Percentiles rank a stretch among this genome's conserved stretches.
Evolutionary conservation across 352 stramenopile species (phyloP).

Genomic region (Pythium aphanidermatum): DNA sequence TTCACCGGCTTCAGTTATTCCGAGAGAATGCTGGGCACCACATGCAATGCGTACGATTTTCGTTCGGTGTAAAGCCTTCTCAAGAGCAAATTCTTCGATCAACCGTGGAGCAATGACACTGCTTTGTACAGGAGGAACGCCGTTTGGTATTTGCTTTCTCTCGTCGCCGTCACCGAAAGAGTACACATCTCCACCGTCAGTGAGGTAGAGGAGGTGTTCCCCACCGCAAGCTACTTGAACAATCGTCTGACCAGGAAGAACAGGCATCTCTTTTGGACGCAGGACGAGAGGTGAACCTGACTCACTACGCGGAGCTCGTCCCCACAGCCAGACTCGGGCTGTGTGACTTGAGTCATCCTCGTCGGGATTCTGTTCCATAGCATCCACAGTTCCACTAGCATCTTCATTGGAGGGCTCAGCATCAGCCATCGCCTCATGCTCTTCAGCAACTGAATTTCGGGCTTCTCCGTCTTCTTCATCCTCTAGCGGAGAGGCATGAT

Average conservation of each 20-base stretch:
- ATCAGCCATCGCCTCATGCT: background rate
- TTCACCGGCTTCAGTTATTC: conserved; percentile 61
- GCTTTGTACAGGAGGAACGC: conserved; percentile 10
- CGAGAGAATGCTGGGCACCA: conserved; percentile 69
- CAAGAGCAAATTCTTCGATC: conserved; percentile 71
- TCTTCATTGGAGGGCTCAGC: conserved; percentile 8
- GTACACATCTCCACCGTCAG: conserved; percentile 70
- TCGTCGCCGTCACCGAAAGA: conserved; percentile 70
- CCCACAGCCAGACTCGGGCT: conserved; percentile 59
- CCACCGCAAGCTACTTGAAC: conserved; percentile 72
- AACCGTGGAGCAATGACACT: conserved; percentile 51
- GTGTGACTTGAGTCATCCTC: conserved; percentile 2
- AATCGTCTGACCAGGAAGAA: conserved; percentile 53
- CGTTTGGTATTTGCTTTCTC: conserved; percentile 21
- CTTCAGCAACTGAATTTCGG: no score
- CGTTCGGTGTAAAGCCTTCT: conserved; percentile 69
- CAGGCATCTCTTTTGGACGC: conserved; percentile 51
- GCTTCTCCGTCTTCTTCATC: no score
- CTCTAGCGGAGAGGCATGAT: no score
- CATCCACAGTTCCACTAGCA: background rate
- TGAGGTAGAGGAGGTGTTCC: conserved; percentile 73
- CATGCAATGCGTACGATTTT: conserved; percentile 59
- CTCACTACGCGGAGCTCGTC: conserved; percentile 47
- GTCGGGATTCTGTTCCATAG: background rate
- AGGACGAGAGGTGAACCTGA: conserved; percentile 46